Base-by-base conservation (phyloP, 2,329 filamentous ascomycete genomes). In the Ascochyta rabiei region DNA sequence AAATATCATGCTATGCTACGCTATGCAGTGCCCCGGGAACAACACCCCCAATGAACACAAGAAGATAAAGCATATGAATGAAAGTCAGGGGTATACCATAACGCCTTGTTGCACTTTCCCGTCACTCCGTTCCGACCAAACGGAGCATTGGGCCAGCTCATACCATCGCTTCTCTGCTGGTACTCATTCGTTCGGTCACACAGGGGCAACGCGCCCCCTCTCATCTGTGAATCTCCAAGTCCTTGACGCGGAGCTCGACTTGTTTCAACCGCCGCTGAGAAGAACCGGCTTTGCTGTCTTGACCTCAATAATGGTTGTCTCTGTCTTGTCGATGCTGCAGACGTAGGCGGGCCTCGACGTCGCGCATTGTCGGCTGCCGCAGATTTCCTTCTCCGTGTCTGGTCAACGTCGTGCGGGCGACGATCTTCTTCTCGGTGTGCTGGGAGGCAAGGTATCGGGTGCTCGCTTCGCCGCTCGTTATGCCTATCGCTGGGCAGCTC, bases 11-110 rank as follows among this genome's bases (percentile, higher is more conserved):
- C 35, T 38, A 38, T 10, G 35, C 35, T 38, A 38, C 10, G 35
- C 35, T 38, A 38, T 38, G 19, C 35, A 23, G 15, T 21, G 35
- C 18, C n/a, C 15, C n/a, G 2, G 2, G 31, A 9, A 16, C 15
- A 34, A 16, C n/a, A n/a, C 15, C n/a, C 8, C 31, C n/a, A 13
- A 26, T 35, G 31, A 18, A 38, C 12, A 18, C 43, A 8, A 28
- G n/a, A 13, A n/a, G 21, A 46, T 15, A 16, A 48, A 31, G 10
- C 9, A 23, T 21, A 28, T 9, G 10, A 48, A 41, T 40, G 35
- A 35, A 40, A 21, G 6, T 13, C 33, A 33, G 24, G 46, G 46
- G 46, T 48, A 48, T 48, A 48, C 26, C 37, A 34, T 41, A 41
- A 34, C 46, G 46, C 46, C 46, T 19, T 24, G 9, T 10, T 4